phyloP scores from a whole-genome alignment of 495 filamentous ascomycete genomes.

The Choiromyces venosus region DNA sequence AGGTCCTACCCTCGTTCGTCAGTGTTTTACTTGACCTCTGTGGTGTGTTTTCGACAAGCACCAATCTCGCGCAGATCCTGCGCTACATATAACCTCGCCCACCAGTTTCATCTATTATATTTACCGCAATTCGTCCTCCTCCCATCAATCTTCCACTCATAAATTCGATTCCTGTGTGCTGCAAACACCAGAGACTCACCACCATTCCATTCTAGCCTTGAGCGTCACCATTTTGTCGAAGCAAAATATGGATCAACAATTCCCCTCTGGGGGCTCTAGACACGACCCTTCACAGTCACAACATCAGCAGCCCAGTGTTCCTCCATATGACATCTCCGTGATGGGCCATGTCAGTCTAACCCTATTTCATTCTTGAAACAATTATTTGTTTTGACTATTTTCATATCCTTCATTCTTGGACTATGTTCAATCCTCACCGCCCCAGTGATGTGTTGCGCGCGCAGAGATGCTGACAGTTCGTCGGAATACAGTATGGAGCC shows the following conservation, averaged over 20 bases:
- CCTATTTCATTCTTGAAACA: conserved; percentile 34
- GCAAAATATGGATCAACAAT: conserved; percentile 39
- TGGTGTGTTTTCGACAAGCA: background rate
- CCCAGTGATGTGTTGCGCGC: conserved; percentile 34
- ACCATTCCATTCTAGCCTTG: conserved; percentile 18
- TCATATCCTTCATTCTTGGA: conserved; percentile 27
- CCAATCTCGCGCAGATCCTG: conserved; percentile 2
- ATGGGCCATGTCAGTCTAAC: conserved; percentile 42
- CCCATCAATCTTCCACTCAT: conserved; percentile 1
- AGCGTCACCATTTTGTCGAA: conserved; percentile 37
- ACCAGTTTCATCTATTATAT: conserved; percentile 36
- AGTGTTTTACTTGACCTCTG: conserved; percentile 2
- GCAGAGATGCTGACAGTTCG: conserved; percentile 28
- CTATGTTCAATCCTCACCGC: conserved; percentile 21
- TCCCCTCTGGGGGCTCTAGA: conserved; percentile 38
- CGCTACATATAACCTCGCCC: conserved; percentile 2
- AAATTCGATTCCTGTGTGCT: background rate
- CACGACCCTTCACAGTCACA: conserved; percentile 42
- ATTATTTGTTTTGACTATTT: conserved; percentile 38
- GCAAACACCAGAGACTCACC: conserved; percentile 9
- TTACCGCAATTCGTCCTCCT: conserved; percentile 35
- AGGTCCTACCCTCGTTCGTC: background rate
- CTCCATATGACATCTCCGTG: conserved; percentile 41
- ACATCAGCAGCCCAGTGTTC: conserved; percentile 41
- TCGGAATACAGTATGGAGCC: conserved; percentile 41